These are phyloP conservation scores for Bidens hawaiensis DNA, from an alignment of 140 eudicot species.

Conservation along the genomic window DNA sequence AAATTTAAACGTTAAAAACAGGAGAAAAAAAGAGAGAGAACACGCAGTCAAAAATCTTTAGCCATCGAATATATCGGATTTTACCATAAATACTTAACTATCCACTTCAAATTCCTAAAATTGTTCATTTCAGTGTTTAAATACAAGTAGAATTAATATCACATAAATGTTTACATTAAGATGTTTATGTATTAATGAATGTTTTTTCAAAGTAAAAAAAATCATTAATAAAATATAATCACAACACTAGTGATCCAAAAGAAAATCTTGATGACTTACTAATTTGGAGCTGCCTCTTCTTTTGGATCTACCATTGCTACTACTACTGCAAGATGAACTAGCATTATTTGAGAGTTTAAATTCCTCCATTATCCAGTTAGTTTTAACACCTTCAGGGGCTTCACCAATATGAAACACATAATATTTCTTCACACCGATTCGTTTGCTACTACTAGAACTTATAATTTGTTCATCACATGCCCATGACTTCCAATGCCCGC, in stretches of 20 bases:
- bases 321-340: slow-evolving; percentile 35
- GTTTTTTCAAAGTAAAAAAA: neutral
- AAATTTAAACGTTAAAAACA: neutral
- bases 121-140: neutral
- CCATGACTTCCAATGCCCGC: slow-evolving; percentile 74
- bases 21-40: neutral
- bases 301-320: slow-evolving; percentile 46
- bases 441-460: slow-evolving; percentile 37
- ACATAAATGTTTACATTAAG: neutral
- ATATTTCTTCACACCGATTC: slow-evolving; percentile 70
- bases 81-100: neutral
- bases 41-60: neutral
- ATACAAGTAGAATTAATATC: neutral
- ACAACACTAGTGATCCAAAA: neutral
- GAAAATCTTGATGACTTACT: slow-evolving; percentile 31
- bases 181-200: no score
- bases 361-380: slow-evolving; percentile 98
- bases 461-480: slow-evolving; percentile 68
- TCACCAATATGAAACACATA: slow-evolving; percentile 69
- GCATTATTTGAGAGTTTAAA: slow-evolving; percentile 56
- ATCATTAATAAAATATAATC: neutral
- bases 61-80: neutral
- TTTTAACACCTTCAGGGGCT: slow-evolving; percentile 56
- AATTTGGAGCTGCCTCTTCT: slow-evolving; percentile 49
- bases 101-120: neutral